Conservation (phyloP, 768 basidiomycete genomes). For the Calocybe indica region DNA sequence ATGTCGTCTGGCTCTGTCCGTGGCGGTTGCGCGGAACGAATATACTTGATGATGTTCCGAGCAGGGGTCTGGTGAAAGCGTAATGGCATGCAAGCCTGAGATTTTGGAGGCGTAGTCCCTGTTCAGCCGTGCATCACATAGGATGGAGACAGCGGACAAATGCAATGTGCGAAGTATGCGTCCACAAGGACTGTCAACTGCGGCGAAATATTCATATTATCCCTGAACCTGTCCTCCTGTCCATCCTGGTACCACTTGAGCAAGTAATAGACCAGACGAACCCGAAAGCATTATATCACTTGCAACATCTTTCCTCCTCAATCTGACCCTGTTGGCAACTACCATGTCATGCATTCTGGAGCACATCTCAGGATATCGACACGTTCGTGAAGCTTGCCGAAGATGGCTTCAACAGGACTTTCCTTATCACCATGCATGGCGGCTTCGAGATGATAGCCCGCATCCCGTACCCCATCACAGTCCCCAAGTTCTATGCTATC, state of each 20-base stretch:
- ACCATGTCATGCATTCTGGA: too few species aligned
- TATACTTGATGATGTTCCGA: conserved; percentile 62
- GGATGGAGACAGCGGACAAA: conserved; percentile 56
- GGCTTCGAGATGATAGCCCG: conserved; percentile 33
- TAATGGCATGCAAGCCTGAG: conserved; percentile 47
- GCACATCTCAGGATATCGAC: conserved; percentile 30
- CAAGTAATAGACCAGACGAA: conserved; percentile 65
- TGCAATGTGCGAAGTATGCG: conserved; percentile 81
- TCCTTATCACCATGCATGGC: conserved; percentile 31
- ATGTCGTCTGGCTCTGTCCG: conserved; percentile 67
- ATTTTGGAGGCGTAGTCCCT: conserved; percentile 78
- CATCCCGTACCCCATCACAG: conserved; percentile 32
- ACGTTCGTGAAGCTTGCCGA: conserved; percentile 37
- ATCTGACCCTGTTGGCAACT: too few species aligned
- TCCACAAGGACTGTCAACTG: conserved; percentile 74
- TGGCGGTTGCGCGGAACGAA: conserved; percentile 69
- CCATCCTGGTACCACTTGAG: conserved; percentile 75
- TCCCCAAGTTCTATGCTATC: conserved; percentile 29
- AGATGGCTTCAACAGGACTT: conserved; percentile 34
- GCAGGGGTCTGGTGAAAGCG: conserved; percentile 43
- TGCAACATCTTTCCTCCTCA: too few species aligned
- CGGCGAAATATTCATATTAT: conserved; percentile 60
- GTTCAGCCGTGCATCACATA: conserved; percentile 70
- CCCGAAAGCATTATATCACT: too few species aligned
- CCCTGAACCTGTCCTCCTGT: conserved; percentile 43